Evolutionary conservation across 768 basidiomycete genomes (phyloP).

Genomic region (Phlebiopsis flavidoalba): DNA sequence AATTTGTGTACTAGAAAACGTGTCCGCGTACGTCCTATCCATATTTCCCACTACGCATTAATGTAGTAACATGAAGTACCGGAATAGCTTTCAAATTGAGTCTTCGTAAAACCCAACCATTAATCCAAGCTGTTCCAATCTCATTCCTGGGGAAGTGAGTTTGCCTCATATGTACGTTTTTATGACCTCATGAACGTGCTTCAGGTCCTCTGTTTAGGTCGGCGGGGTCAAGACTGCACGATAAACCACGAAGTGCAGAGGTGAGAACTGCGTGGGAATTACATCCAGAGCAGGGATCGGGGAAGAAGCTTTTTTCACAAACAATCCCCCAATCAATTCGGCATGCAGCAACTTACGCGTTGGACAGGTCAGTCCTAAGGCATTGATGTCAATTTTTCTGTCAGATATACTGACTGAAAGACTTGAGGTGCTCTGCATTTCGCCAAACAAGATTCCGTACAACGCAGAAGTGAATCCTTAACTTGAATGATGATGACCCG

Average conservation of each 20-base stretch:
- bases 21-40: slow-evolving; percentile 37
- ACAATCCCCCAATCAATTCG: slow-evolving; percentile 61
- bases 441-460: not conserved
- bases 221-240: slow-evolving; percentile 49
- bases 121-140: slow-evolving; percentile 51
- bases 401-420: not conserved
- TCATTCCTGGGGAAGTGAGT: slow-evolving; percentile 43
- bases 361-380: slow-evolving; percentile 41
- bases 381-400: not conserved
- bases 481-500: no score
- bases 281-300: slow-evolving; percentile 36
- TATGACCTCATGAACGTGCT: not conserved
- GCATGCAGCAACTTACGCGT: slow-evolving; percentile 52
- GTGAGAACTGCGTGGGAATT: slow-evolving; percentile 48
- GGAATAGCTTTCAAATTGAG: slow-evolving; percentile 55
- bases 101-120: slow-evolving; percentile 44
- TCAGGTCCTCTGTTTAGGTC: slow-evolving; percentile 52
- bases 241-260: slow-evolving; percentile 40
- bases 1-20: slow-evolving; percentile 42
- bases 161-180: no score
- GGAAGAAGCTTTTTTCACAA: slow-evolving; percentile 42
- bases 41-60: not conserved
- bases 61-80: not conserved
- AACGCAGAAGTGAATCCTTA: not conserved
- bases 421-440: not conserved